Evolutionary conservation across 2,329 filamentous ascomycete genomes (phyloP), one percentile per base, ranked within the genome.

Genomic region (Cryphonectria parasitica): DNA sequence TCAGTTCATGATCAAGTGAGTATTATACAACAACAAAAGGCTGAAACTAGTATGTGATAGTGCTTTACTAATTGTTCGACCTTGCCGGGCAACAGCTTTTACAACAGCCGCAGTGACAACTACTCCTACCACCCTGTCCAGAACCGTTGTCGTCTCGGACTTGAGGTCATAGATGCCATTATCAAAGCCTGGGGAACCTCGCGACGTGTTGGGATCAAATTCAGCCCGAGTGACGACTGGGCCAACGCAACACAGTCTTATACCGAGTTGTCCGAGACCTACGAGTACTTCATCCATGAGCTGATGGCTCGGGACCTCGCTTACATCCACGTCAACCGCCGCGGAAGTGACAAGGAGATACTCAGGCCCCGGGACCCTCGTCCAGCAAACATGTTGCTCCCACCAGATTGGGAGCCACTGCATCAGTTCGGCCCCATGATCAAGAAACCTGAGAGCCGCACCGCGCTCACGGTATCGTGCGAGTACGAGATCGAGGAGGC

Each of bases 221-320:
- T 88, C 13, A 81, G 78, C 6, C 86, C 86, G 0, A 87, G 82
- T 75, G 82, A 80, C 54, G 79, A 79, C 17, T 87, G 85, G 78
- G 84, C 88, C 69, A 82, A 83, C 64, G 84, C 88, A 84, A 28
- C 58, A 1, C 66, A 68, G 2, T 45, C 22, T 1, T 72, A 43
- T 13, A 62, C 56, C 3, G 67, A 70, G 34, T 60, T 73, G 17
- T 34, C 58, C 25, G 54, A 68, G 52, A 43, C 52, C 4, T 89
- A 88, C 75, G 79, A 76, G 8, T 78, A 88, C 72, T 75, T 88
- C 25, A 79, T 86, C 67, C 74, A 78, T 67, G 80, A 82, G 56
- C 78, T 86, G 63, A 82, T 83, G 56, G 75, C 78, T 34, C 77
- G 87, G 10, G 80, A 82, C 15, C 79, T 89, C 25, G 82, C 85